Percentiles rank a stretch among this genome's conserved stretches.
phyloP scores from a whole-genome alignment of 1,139 yeast species.

The Diutina neorugosa region DNA sequence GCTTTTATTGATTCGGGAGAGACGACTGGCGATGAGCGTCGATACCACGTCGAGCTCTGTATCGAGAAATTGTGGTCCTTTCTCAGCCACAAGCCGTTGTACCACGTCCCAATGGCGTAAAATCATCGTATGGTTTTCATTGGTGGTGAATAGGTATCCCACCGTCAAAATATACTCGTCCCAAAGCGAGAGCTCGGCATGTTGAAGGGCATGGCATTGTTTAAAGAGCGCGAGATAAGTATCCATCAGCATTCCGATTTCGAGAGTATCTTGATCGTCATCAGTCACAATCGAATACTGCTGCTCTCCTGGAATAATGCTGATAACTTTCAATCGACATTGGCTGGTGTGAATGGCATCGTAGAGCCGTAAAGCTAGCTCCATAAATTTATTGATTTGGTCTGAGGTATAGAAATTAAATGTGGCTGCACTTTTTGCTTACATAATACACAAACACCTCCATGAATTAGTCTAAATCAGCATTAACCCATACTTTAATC shows the following conservation, averaged over 20 bases:
- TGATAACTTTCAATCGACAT: neutral
- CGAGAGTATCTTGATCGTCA: constrained; percentile 13
- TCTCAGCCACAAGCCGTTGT: neutral
- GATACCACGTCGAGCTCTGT: constrained; percentile 21
- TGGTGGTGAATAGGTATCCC: constrained; percentile 27
- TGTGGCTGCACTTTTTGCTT: neutral
- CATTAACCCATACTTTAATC: constrained; percentile 60
- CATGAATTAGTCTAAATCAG: neutral
- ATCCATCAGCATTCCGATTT: constrained; percentile 23
- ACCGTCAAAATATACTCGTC: constrained; percentile 15
- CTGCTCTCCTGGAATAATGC: neutral
- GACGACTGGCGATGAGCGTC: constrained; percentile 20
- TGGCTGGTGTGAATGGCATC: neutral
- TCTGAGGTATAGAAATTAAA: neutral
- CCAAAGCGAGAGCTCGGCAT: constrained; percentile 3
- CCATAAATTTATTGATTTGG: neutral
- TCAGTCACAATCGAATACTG: constrained; percentile 6
- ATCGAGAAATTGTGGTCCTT: constrained; percentile 6
- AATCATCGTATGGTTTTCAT: constrained; percentile 27
- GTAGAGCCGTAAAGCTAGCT: neutral
- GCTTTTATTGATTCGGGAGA: constrained; percentile 30
- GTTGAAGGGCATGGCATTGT: constrained; percentile 19
- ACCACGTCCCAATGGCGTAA: constrained; percentile 13
- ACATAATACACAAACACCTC: neutral
- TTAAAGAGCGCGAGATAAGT: constrained; percentile 21